A percentile compares a stretch with the other conserved stretches of the same genome.
phyloP scores from a whole-genome alignment of 2,329 filamentous ascomycete genomes.

The Fusarium vanettenii region DNA sequence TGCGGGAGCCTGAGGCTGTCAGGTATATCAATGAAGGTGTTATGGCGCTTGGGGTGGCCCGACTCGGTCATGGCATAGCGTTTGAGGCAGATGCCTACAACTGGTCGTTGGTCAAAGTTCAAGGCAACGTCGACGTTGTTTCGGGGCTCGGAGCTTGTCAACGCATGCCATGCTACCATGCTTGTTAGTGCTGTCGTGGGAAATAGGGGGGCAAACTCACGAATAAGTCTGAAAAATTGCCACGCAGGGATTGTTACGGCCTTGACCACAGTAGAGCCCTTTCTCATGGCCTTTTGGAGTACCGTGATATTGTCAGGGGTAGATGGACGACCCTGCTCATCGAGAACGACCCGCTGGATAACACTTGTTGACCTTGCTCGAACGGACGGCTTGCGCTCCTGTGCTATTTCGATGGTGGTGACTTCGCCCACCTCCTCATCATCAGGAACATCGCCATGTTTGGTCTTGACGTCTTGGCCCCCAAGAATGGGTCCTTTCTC shows the following conservation, averaged over 20 bases:
- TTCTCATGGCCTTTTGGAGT: constrained; percentile 57
- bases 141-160: constrained; percentile 61
- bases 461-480: constrained; percentile 1
- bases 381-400: constrained; percentile 48
- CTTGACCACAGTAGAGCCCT: constrained; percentile 68
- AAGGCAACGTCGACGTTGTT: constrained; percentile 86
- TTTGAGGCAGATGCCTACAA: constrained; percentile 93
- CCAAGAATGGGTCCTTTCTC: constrained; percentile 23
- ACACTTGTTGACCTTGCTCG: constrained; percentile 68
- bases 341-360: constrained; percentile 69
- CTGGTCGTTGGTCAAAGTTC: constrained; percentile 86
- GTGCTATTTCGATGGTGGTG: constrained; percentile 25
- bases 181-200: constrained; percentile 47
- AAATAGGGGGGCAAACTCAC: constrained; percentile 62
- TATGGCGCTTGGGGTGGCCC: constrained; percentile 76
- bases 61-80: constrained; percentile 79
- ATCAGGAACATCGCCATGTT: constrained; percentile 15
- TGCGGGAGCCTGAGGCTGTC: constrained; percentile 83
- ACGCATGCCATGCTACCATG: constrained; percentile 83
- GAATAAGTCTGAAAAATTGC: constrained; percentile 96
- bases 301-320: constrained; percentile 56
- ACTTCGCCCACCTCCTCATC: constrained; percentile 33
- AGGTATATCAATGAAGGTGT: constrained; percentile 92
- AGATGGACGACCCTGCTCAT: constrained; percentile 60
- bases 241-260: constrained; percentile 96